phyloP scores from a whole-genome alignment of 352 stramenopile genomes.

The Phytopythium ostracodes region DNA sequence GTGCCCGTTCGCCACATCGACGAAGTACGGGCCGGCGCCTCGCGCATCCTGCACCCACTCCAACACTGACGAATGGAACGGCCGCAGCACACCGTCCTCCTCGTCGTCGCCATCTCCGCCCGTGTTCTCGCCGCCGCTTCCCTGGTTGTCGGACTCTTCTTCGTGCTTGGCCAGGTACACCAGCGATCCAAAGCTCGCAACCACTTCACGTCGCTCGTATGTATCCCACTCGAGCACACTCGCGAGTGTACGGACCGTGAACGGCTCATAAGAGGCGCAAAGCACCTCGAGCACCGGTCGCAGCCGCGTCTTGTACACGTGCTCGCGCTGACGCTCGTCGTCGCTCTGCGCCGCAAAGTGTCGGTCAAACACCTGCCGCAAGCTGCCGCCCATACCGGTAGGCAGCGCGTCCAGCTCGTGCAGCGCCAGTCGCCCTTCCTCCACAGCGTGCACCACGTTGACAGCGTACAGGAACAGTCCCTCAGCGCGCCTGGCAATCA shows the following conservation, averaged over 20 bases:
- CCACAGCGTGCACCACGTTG: slow-evolving; percentile 67
- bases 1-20: slow-evolving; percentile 50
- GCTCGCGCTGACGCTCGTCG: slow-evolving; percentile 7
- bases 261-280: slow-evolving; percentile 61
- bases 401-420: slow-evolving; percentile 53
- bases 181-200: slow-evolving; percentile 44
- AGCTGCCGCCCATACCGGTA: slow-evolving; percentile 58
- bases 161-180: slow-evolving; percentile 32
- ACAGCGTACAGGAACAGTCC: slow-evolving; percentile 72
- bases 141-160: not conserved
- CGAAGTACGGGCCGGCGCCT: slow-evolving; percentile 46
- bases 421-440: slow-evolving; percentile 40
- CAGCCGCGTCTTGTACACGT: slow-evolving; percentile 49
- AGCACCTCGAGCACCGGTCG: slow-evolving; percentile 66
- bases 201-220: slow-evolving; percentile 61
- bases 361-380: slow-evolving; percentile 67
- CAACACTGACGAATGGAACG: slow-evolving; percentile 73
- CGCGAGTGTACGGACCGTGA: slow-evolving; percentile 36
- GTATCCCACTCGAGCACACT: slow-evolving; percentile 49
- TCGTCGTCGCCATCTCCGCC: slow-evolving; percentile 18
- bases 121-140: slow-evolving; percentile 13
- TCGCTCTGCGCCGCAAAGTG: slow-evolving; percentile 40
- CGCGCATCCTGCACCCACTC: slow-evolving; percentile 63
- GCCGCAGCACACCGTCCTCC: slow-evolving; percentile 22
- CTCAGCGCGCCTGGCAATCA: slow-evolving; percentile 55